Conservation (phyloP, 2,329 filamentous ascomycete species). For the Penicillium sp. region DNA sequence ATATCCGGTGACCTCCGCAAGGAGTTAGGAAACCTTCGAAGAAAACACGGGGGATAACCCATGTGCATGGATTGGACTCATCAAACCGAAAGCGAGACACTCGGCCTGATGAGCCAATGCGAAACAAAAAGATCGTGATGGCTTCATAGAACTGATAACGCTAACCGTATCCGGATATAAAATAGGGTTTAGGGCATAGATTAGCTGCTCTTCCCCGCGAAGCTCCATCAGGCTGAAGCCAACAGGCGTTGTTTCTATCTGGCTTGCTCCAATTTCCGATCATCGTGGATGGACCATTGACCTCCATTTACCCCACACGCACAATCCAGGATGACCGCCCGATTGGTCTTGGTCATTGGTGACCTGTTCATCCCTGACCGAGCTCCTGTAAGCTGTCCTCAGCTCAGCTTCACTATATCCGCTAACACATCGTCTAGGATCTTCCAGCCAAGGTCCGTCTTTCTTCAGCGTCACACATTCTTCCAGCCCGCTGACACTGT, state of each 20-base stretch:
- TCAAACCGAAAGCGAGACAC: conserved; percentile 12
- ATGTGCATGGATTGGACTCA: conserved; percentile 4
- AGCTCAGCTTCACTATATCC: conserved; percentile 15
- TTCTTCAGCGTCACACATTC: background rate
- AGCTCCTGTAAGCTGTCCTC: conserved; percentile 61
- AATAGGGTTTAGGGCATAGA: conserved; percentile 18
- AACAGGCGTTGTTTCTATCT: conserved; percentile 5
- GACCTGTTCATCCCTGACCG: conserved; percentile 93
- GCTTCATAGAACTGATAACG: background rate
- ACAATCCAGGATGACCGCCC: conserved; percentile 64
- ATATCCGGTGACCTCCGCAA: conserved; percentile 17
- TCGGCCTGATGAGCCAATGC: conserved; percentile 20
- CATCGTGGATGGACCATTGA: conserved; percentile 32
- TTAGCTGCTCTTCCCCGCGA: conserved; percentile 21
- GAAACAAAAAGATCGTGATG: background rate
- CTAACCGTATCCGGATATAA: conserved; percentile 2
- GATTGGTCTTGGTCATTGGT: conserved; percentile 86
- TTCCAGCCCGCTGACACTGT: background rate
- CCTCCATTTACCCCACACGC: conserved; percentile 7
- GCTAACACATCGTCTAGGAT: conserved; percentile 50
- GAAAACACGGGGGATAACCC: background rate
- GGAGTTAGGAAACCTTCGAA: background rate
- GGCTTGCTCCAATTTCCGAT: conserved; percentile 1
- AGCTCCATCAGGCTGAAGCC: conserved; percentile 11
- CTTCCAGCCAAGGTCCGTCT: conserved; percentile 76